Conservation (phyloP, 345 rosid genomes). For the Eucalyptus viminalis region DNA sequence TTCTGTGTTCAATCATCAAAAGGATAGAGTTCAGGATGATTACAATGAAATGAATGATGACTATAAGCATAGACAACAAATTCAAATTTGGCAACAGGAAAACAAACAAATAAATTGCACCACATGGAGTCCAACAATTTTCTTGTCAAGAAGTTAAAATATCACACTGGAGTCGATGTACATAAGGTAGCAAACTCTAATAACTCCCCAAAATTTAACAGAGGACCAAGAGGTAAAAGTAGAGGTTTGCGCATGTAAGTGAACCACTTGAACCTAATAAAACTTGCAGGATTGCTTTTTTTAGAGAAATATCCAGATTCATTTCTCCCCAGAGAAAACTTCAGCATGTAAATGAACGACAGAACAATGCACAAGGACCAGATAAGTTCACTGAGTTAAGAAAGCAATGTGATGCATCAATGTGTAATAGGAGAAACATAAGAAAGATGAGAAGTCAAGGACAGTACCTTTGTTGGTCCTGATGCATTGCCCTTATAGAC, state of each 20-base stretch:
- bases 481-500: conserved; percentile 99
- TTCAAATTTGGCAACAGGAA: not conserved
- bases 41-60: not conserved
- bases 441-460: not conserved
- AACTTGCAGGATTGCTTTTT: not conserved
- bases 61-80: not conserved
- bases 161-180: not conserved
- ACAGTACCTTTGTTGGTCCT: conserved; percentile 91
- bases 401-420: not conserved
- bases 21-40: conserved; percentile 5
- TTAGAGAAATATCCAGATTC: not conserved
- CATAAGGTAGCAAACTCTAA: not conserved
- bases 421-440: not conserved
- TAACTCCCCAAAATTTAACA: not conserved
- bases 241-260: not conserved
- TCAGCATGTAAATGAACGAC: not conserved
- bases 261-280: not conserved
- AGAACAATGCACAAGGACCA: not conserved
- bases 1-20: conserved; percentile 57
- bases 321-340: not conserved
- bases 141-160: not conserved
- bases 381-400: not conserved
- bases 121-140: not conserved
- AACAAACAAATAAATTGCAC: not conserved
- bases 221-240: not conserved